Percentiles rank a stretch among this genome's conserved stretches.
Conservation (phyloP, 306 rosid genomes). For the Aeschynomene evenia region DNA sequence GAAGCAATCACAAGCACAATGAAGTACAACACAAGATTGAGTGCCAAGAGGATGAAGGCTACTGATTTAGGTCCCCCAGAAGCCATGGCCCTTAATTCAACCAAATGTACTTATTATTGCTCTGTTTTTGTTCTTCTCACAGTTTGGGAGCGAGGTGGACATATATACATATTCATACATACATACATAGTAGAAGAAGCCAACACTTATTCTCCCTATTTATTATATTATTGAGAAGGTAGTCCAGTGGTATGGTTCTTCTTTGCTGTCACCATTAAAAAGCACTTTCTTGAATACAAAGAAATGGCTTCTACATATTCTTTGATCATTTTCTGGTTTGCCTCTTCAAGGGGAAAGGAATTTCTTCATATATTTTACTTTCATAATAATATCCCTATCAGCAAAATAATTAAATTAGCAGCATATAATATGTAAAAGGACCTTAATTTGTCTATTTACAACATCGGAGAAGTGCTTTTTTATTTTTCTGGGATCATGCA, state of each 20-base stretch:
- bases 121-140: slow-evolving; percentile 2
- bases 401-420: background rate
- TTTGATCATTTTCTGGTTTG: slow-evolving; percentile 43
- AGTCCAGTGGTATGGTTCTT: slow-evolving; percentile 25
- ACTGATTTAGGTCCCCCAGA: slow-evolving; percentile 59
- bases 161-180: too few species aligned
- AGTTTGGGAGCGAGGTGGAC: slow-evolving; percentile 3
- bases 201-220: background rate
- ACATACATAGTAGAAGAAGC: too few species aligned
- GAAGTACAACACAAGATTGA: slow-evolving; percentile 68
- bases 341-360: slow-evolving; percentile 46
- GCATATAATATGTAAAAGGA: background rate
- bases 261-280: slow-evolving; percentile 33
- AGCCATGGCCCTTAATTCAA: slow-evolving; percentile 51
- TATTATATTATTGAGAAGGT: slow-evolving; percentile 17
- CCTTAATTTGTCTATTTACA: background rate
- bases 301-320: slow-evolving; percentile 59
- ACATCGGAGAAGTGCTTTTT: background rate
- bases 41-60: slow-evolving; percentile 52
- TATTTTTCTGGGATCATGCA: slow-evolving; percentile 19
- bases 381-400: background rate
- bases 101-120: slow-evolving; percentile 16
- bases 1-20: slow-evolving; percentile 63
- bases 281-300: slow-evolving; percentile 46
- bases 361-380: background rate